Base-by-base conservation (phyloP, 495 filamentous ascomycete genomes). In the Staphylotrichum tortipilum region DNA sequence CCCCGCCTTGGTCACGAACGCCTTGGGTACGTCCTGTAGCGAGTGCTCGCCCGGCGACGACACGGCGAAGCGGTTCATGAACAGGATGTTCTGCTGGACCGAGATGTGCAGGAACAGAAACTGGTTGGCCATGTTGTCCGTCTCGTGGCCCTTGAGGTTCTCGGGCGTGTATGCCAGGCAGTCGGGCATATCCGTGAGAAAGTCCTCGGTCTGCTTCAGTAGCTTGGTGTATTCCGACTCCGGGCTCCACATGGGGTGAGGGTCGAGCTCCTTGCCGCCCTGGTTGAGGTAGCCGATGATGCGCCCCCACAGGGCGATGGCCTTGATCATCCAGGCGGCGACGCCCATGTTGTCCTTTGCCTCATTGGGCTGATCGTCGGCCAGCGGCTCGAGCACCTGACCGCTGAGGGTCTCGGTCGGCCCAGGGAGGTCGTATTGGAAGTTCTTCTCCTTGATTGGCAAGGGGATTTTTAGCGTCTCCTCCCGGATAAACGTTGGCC, bases 81-180 rank as follows among this genome's bases (percentile, higher is more conserved):
- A 95, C 9, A 98, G 74, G 38, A 88, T 82, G 54, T 89, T 85
- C 67, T 98, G 92, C 56, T 95, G 84, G 54, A 83, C 80, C 35
- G 85, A 79, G 49, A 98, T 86, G 60, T 98, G 92, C 44, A 96
- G 68, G 61, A 95, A 94, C n/a, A 98, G 66, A 55, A 95, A 95
- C 59, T 95, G 89, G 60, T 94, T 92, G 11, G 86, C 88, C 50
- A 90, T 79, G 54, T 81, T 81, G 55, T 94, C 85, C 14, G 84
- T 85, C 30, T 87, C 83, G 65, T 95, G 88, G 30, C 81, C 77
- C 57, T 88, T 82, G 7, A 96, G 75, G 63, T 95, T 96, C 59
- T 95, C 87, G 21, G 76, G 68, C 15, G 71, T 89, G 60, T 94
- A 95, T 7, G 73, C 67, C 35, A 95, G 65, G 37, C 69, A 72